Evolutionary conservation across 2,329 filamentous ascomycete genomes (phyloP).

Genomic region (Fusarium decemcellulare): DNA sequence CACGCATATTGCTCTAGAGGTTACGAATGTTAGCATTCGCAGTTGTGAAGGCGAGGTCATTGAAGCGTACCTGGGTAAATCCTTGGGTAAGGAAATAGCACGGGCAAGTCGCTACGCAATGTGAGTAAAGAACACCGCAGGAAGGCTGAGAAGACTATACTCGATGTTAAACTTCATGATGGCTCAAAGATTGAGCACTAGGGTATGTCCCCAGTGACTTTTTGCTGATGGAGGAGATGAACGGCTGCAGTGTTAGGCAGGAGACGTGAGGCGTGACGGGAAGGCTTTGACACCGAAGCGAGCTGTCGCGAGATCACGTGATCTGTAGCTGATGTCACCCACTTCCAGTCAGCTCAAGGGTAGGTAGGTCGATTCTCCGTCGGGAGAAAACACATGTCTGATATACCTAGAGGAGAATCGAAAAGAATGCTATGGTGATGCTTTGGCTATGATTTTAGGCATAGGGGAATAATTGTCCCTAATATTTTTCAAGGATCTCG

Average conservation of each 20-base stretch:
- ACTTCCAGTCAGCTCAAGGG: no score
- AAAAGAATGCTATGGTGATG: no score
- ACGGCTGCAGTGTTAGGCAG: constrained; percentile 13
- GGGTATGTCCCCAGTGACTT: constrained; percentile 34
- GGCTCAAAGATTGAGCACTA: constrained; percentile 33
- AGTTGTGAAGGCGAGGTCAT: not conserved
- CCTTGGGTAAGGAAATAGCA: constrained; percentile 71
- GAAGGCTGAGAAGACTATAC: constrained; percentile 49
- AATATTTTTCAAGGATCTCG: no score
- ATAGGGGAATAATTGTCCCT: no score
- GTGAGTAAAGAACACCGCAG: constrained; percentile 32
- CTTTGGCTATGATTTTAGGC: no score
- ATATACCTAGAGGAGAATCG: no score
- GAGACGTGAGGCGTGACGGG: constrained; percentile 43
- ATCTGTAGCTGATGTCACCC: constrained; percentile 17
- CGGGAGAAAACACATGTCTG: no score
- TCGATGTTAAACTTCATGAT: constrained; percentile 68
- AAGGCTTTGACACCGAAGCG: constrained; percentile 39
- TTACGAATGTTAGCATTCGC: constrained; percentile 4
- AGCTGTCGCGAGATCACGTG: constrained; percentile 52
- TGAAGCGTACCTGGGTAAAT: constrained; percentile 67
- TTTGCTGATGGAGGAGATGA: constrained; percentile 15
- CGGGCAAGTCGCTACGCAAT: constrained; percentile 64
- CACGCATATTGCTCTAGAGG: constrained; percentile 68
- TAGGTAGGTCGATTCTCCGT: no score